These are phyloP conservation scores for Penicillium herquei DNA, from an alignment of 495 filamentous ascomycete genomes.

Conservation along the genomic window DNA sequence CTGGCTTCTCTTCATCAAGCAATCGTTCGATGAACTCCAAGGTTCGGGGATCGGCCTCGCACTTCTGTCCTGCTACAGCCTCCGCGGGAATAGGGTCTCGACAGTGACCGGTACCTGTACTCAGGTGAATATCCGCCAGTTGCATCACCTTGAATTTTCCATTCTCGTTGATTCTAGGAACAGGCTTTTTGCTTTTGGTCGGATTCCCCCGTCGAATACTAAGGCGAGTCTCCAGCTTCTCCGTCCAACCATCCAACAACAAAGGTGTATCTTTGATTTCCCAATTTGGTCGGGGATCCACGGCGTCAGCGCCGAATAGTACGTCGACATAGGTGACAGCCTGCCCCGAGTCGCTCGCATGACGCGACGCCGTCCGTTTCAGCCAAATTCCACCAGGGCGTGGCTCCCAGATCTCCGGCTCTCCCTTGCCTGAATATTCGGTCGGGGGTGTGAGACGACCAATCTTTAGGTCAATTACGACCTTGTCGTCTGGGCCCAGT, in stretches of 20 bases:
- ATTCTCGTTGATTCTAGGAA: slow-evolving; percentile 75
- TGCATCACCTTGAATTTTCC: slow-evolving; percentile 99
- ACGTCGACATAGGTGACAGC: slow-evolving; percentile 86
- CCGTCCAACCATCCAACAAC: slow-evolving; percentile 60
- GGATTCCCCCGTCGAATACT: slow-evolving; percentile 72
- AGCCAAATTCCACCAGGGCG: slow-evolving; percentile 83
- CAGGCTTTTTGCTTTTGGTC: slow-evolving; percentile 56
- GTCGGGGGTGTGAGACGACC: slow-evolving; percentile 68
- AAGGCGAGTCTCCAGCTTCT: slow-evolving; percentile 65
- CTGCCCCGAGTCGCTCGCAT: slow-evolving; percentile 73
- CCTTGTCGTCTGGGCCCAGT: slow-evolving; percentile 66
- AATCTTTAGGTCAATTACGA: slow-evolving; percentile 82
- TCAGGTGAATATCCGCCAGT: slow-evolving; percentile 84
- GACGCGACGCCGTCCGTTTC: slow-evolving; percentile 70
- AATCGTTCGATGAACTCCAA: slow-evolving; percentile 81
- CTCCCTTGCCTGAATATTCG: slow-evolving; percentile 53
- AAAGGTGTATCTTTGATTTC: slow-evolving; percentile 67
- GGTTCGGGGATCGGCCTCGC: slow-evolving; percentile 88
- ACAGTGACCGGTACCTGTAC: slow-evolving; percentile 81
- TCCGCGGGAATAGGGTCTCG: slow-evolving; percentile 76
- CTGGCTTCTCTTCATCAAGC: slow-evolving; percentile 87
- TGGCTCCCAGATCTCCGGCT: slow-evolving; percentile 74
- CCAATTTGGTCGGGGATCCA: slow-evolving; percentile 85
- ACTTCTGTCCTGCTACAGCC: slow-evolving; percentile 64
- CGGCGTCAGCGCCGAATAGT: slow-evolving; percentile 89